Conservation (phyloP, 2,329 filamentous ascomycete species). For the Fusarium keratoplasticum region DNA sequence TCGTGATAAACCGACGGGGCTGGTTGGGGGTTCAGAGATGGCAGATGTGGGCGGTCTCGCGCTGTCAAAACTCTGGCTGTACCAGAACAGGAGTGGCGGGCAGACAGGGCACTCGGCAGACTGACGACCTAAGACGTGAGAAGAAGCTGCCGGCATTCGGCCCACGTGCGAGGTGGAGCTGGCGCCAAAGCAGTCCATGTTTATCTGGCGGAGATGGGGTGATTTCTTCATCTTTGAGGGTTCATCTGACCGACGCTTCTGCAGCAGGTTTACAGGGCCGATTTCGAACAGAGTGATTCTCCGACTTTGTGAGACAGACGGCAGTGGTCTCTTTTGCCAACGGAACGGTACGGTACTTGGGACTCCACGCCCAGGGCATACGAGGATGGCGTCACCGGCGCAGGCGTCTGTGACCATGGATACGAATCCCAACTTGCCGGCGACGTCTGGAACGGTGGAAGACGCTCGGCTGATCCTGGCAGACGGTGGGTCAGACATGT, state of each 20-base stretch:
- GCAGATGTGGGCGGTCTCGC: neutral
- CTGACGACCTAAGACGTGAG: neutral
- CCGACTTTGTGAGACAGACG: slow-evolving; percentile 9
- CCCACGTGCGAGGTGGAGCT: slow-evolving; percentile 43
- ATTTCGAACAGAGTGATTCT: slow-evolving; percentile 6
- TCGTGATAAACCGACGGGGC: neutral
- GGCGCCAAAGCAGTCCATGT: slow-evolving; percentile 14
- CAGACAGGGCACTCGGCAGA: neutral
- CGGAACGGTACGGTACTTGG: slow-evolving; percentile 31
- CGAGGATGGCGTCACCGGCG: slow-evolving; percentile 43
- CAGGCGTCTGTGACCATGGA: slow-evolving; percentile 30
- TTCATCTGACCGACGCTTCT: slow-evolving; percentile 9
- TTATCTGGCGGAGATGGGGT: slow-evolving; percentile 21
- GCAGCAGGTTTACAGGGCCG: neutral
- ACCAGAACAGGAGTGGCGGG: slow-evolving; percentile 4
- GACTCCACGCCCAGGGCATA: slow-evolving; percentile 25
- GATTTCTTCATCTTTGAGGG: slow-evolving; percentile 4
- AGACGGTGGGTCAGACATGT: slow-evolving; percentile 38
- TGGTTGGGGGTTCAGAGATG: neutral
- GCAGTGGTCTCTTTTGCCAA: slow-evolving; percentile 19
- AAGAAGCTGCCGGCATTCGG: slow-evolving; percentile 40
- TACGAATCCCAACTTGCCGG: slow-evolving; percentile 29
- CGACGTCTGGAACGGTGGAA: slow-evolving; percentile 33
- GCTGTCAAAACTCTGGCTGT: neutral
- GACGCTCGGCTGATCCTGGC: slow-evolving; percentile 20